These are phyloP conservation scores for Barnettozyma vustinii DNA, from an alignment of 805 yeast genomes.

Conservation along the genomic window DNA sequence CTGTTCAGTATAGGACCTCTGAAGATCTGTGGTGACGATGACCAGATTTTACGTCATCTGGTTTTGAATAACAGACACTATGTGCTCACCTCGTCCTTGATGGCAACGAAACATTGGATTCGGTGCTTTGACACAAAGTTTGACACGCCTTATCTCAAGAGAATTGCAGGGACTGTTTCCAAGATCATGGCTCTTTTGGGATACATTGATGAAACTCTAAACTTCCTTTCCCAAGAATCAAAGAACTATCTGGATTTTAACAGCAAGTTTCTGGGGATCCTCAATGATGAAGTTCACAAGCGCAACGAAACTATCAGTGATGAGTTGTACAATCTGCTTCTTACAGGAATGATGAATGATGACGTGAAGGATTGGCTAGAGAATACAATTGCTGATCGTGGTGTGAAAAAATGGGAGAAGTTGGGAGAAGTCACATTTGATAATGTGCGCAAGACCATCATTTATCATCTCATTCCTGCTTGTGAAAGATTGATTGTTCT, in stretches of 20 bases:
- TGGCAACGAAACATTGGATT: slow-evolving; percentile 18
- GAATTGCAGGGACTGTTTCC: slow-evolving; percentile 15
- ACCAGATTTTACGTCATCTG: slow-evolving; percentile 15
- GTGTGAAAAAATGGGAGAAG: slow-evolving; percentile 49
- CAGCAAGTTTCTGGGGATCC: slow-evolving; percentile 28
- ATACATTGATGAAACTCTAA: slow-evolving; percentile 30
- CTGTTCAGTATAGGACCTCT: slow-evolving; percentile 26
- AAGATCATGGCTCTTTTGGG: slow-evolving; percentile 25
- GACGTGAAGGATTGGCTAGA: slow-evolving; percentile 53
- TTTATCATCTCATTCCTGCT: slow-evolving; percentile 47
- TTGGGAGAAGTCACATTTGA: slow-evolving; percentile 48
- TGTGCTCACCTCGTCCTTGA: slow-evolving; percentile 18
- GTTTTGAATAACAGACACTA: slow-evolving; percentile 11
- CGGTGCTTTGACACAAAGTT: slow-evolving; percentile 13
- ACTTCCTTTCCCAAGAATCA: slow-evolving; percentile 26
- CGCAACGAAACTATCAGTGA: slow-evolving; percentile 29
- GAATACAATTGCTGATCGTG: slow-evolving; percentile 64
- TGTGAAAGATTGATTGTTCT: slow-evolving; percentile 49
- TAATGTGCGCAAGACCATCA: slow-evolving; percentile 39
- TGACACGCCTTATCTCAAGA: slow-evolving; percentile 12
- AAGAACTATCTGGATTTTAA: slow-evolving; percentile 35
- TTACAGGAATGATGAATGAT: slow-evolving; percentile 50
- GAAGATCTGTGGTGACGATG: slow-evolving; percentile 14
- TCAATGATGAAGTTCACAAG: slow-evolving; percentile 30
- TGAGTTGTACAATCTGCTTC: slow-evolving; percentile 40